Evolutionary conservation across 768 basidiomycete species (phyloP).

Genomic region (Mycena albidolilacea): DNA sequence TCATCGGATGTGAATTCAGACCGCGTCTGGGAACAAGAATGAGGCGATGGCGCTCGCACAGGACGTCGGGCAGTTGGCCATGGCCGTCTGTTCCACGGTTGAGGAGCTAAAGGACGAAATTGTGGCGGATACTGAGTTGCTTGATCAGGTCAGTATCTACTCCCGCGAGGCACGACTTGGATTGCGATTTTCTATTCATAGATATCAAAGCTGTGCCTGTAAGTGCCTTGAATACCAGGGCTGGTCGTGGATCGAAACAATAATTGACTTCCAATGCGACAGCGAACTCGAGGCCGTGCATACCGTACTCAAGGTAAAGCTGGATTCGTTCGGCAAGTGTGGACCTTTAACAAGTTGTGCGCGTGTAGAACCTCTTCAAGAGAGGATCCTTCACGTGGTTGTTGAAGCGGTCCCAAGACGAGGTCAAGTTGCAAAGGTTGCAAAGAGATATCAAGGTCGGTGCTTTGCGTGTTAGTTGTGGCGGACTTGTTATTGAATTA

Average conservation of each 20-base stretch:
- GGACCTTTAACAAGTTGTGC: not conserved
- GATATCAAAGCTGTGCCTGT: slow-evolving; percentile 41
- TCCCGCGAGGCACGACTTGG: not conserved
- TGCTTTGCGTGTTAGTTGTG: not conserved
- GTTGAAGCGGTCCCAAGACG: slow-evolving; percentile 37
- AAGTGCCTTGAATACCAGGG: slow-evolving; percentile 15
- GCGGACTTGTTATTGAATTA: not conserved
- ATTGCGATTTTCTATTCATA: not conserved
- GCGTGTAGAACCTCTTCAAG: slow-evolving; percentile 32
- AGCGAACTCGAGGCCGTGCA: slow-evolving; percentile 39
- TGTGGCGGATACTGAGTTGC: slow-evolving; percentile 30
- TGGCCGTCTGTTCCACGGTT: slow-evolving; percentile 27
- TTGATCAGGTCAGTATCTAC: slow-evolving; percentile 20
- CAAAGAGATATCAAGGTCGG: slow-evolving; percentile 38
- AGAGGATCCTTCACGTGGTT: slow-evolving; percentile 37
- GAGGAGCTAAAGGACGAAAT: slow-evolving; percentile 35
- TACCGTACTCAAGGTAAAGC: slow-evolving; percentile 31
- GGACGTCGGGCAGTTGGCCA: slow-evolving; percentile 34
- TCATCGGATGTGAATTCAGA: slow-evolving; percentile 9
- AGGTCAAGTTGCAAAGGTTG: slow-evolving; percentile 33
- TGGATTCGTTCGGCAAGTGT: not conserved
- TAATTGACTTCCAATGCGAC: slow-evolving; percentile 21
- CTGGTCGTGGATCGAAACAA: not conserved
- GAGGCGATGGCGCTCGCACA: slow-evolving; percentile 36
- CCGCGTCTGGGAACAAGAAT: slow-evolving; percentile 34